Percentiles rank a stretch among this genome's conserved stretches.
Evolutionary conservation across 371 early-diverging fungal genomes (phyloP).

Genomic region (Apophysomyces ossiformis): DNA sequence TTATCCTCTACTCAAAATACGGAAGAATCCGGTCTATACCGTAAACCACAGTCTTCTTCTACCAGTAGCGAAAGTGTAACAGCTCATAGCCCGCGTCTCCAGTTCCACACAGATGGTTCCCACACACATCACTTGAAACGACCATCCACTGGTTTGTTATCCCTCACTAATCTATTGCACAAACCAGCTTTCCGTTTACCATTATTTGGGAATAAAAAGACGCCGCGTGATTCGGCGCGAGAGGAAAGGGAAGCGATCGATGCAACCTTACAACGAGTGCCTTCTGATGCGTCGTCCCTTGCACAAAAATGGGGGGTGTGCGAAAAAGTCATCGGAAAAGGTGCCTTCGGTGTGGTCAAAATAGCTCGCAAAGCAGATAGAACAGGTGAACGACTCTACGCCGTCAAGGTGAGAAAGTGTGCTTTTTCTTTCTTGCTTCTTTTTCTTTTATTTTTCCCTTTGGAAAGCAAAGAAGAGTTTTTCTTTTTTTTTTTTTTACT

Average conservation of each 20-base stretch:
- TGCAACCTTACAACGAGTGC: slow-evolving; percentile 21
- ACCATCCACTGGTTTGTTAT: slow-evolving; percentile 32
- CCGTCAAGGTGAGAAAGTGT: slow-evolving; percentile 52
- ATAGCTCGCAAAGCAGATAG: slow-evolving; percentile 46
- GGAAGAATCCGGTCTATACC: slow-evolving; percentile 3
- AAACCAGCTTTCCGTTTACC: slow-evolving; percentile 24
- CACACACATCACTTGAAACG: slow-evolving; percentile 45
- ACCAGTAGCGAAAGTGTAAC: slow-evolving; percentile 1
- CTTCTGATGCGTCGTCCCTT: slow-evolving; percentile 24
- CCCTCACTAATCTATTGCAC: slow-evolving; percentile 25
- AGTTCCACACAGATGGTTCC: slow-evolving; percentile 31
- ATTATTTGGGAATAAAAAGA: slow-evolving; percentile 34
- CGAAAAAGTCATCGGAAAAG: slow-evolving; percentile 57
- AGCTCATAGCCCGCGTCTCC: slow-evolving; percentile 29
- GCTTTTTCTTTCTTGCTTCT: neutral
- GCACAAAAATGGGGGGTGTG: slow-evolving; percentile 54
- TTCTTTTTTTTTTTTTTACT: slow-evolving; percentile 8
- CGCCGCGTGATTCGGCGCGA: slow-evolving; percentile 24
- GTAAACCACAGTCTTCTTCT: neutral
- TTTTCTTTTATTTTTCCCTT: neutral
- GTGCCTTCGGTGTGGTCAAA: slow-evolving; percentile 56
- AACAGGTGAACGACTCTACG: slow-evolving; percentile 46
- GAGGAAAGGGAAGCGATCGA: slow-evolving; percentile 37
- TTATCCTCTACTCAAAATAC: neutral
- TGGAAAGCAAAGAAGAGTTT: neutral